Evolutionary conservation across 106 monocot genomes (phyloP).

Genomic region (Apostasia shenzhenica): DNA sequence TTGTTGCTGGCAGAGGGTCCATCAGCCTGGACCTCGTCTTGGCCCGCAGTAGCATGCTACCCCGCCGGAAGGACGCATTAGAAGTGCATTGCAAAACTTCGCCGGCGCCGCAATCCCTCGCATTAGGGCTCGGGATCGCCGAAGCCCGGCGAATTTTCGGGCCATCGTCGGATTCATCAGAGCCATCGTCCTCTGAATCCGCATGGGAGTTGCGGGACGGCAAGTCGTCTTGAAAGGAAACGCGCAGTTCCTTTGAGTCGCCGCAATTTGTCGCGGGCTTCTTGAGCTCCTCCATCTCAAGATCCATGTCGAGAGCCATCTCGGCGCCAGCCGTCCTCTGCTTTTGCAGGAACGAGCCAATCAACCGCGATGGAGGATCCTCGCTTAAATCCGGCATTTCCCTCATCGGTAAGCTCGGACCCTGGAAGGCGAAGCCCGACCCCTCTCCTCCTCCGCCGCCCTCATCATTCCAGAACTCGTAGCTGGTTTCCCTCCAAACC

Average conservation of each 20-base stretch:
- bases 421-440: constrained; percentile 10
- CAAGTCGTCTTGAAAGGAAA: constrained; percentile 32
- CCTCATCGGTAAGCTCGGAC: not conserved
- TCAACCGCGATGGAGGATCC: constrained; percentile 49
- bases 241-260: constrained; percentile 47
- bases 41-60: constrained; percentile 13
- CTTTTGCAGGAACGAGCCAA: constrained; percentile 39
- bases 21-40: constrained; percentile 38
- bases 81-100: constrained; percentile 30
- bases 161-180: constrained; percentile 9
- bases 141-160: not conserved
- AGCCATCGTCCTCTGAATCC: constrained; percentile 2
- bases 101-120: not conserved
- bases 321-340: constrained; percentile 32
- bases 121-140: not conserved
- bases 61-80: constrained; percentile 10
- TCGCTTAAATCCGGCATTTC: constrained; percentile 11
- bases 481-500: constrained; percentile 28
- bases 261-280: not conserved
- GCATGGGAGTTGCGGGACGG: not conserved
- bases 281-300: constrained; percentile 61
- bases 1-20: constrained; percentile 13
- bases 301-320: constrained; percentile 44
- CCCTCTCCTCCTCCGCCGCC: not conserved
- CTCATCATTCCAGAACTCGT: constrained; percentile 31